phyloP scores from a whole-genome alignment of 345 rosid species.

The Carallia pectinifolia region DNA sequence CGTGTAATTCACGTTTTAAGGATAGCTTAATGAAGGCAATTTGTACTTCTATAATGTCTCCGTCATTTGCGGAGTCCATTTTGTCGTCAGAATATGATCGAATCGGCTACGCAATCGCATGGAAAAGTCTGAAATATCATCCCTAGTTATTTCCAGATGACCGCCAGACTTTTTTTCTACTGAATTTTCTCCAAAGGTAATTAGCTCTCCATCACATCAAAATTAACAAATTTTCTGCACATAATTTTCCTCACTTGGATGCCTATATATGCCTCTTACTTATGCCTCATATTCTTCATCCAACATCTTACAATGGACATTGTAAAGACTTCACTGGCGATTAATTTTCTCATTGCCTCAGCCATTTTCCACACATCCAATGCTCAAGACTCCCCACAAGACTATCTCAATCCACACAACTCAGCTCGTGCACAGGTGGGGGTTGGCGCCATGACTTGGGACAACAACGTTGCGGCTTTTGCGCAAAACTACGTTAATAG shows the following conservation, averaged over 20 bases:
- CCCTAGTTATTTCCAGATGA: no score
- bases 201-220: no score
- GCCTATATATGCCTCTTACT: neutral
- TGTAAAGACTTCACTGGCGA: neutral
- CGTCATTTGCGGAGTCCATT: no score
- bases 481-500: slow-evolving; percentile 1
- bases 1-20: no score
- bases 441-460: slow-evolving; percentile 9
- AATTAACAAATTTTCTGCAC: neutral
- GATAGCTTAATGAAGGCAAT: no score
- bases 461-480: neutral
- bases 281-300: neutral
- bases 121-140: no score
- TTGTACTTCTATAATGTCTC: no score
- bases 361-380: neutral
- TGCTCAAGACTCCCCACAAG: slow-evolving; percentile 18
- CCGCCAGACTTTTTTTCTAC: no score
- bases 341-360: neutral
- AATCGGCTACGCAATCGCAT: no score
- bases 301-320: neutral
- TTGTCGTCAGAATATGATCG: no score
- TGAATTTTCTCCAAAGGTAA: no score
- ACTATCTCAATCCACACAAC: slow-evolving; percentile 19
- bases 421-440: slow-evolving; percentile 13
- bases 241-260: neutral